Evolutionary conservation across 2,329 filamentous ascomycete species (phyloP).

Genomic region (Phyllosticta citrichinensis): DNA sequence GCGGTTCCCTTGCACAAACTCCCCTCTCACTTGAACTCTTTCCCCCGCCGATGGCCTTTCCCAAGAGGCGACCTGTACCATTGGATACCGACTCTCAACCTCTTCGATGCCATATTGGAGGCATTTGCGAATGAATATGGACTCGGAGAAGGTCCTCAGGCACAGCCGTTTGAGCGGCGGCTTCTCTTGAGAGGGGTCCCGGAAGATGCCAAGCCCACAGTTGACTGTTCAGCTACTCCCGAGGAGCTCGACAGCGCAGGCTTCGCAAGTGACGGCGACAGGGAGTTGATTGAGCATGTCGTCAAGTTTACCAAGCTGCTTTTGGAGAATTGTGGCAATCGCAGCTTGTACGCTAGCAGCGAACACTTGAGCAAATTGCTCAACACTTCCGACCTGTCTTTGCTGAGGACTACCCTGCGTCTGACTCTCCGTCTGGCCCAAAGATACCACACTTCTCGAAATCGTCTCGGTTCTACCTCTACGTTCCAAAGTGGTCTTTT

Average conservation of each 20-base stretch:
- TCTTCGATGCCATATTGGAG: constrained; percentile 83
- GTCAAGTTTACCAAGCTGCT: constrained; percentile 80
- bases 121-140: constrained; percentile 71
- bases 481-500: constrained; percentile 64
- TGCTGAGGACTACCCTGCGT: constrained; percentile 69
- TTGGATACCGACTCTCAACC: constrained; percentile 91
- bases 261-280: constrained; percentile 66
- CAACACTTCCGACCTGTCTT: constrained; percentile 70
- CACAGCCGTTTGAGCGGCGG: constrained; percentile 59
- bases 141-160: constrained; percentile 71
- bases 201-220: constrained; percentile 32
- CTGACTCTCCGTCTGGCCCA: constrained; percentile 81
- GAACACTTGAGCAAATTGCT: constrained; percentile 79
- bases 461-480: constrained; percentile 52
- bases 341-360: constrained; percentile 93
- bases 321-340: constrained; percentile 89
- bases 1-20: constrained; percentile 64
- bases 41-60: constrained; percentile 88
- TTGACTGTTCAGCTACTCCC: constrained; percentile 24
- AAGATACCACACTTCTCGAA: constrained; percentile 82
- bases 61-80: constrained; percentile 93
- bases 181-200: constrained; percentile 52
- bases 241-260: constrained; percentile 45
- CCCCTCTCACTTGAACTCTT: constrained; percentile 64
- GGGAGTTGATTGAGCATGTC: constrained; percentile 66